Evolutionary conservation across 2,329 filamentous ascomycete species (phyloP).

Genomic region (Aureobasidium subglaciale): DNA sequence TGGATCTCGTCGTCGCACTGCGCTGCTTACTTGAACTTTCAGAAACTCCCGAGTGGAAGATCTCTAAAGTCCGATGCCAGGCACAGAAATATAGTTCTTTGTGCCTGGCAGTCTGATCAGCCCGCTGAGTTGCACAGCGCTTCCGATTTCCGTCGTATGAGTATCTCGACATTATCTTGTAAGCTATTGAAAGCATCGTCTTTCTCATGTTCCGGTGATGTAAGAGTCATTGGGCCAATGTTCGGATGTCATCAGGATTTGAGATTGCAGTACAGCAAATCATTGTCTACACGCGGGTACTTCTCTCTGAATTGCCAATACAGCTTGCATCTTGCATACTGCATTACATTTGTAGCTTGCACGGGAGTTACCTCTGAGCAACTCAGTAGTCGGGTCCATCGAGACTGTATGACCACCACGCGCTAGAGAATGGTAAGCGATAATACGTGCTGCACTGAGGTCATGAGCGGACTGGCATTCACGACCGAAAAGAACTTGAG

Average conservation of each 20-base stretch:
- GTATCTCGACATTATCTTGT: neutral
- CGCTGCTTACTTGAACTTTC: neutral
- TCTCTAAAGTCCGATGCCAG: neutral
- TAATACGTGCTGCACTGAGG: neutral
- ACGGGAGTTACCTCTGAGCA: neutral
- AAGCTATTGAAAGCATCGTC: neutral
- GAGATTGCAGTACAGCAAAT: neutral
- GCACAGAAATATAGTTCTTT: neutral
- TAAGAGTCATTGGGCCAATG: neutral
- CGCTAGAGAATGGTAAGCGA: constrained; percentile 5
- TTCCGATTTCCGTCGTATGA: neutral
- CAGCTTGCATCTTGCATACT: constrained; percentile 12
- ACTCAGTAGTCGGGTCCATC: neutral
- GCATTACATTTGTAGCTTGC: neutral
- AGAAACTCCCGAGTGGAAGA: neutral
- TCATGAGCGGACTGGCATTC: neutral
- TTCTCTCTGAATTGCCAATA: neutral
- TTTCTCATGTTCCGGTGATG: neutral
- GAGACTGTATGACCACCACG: neutral
- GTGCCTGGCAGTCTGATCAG: constrained; percentile 6
- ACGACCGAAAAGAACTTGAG: too few relatives aligned
- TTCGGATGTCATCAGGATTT: neutral
- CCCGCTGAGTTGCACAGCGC: neutral
- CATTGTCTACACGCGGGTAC: neutral
- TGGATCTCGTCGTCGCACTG: neutral